Base-by-base conservation (phyloP, 2,329 filamentous ascomycete species). In the Lecanicillium sp. region DNA sequence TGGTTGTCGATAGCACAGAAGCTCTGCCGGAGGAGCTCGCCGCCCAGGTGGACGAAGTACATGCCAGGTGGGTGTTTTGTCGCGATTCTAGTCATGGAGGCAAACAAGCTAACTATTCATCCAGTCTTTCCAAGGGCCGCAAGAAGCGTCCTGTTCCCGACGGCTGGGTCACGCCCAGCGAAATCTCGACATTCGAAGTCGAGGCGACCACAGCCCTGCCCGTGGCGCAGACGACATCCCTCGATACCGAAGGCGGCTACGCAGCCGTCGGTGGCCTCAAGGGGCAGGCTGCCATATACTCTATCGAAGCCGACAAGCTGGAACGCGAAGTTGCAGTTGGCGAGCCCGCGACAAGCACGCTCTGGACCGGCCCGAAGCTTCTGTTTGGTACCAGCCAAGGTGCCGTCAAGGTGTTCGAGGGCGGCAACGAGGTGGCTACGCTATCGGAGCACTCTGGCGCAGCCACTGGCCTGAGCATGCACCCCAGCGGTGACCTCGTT, bases 61-160 rank as follows among this genome's bases (percentile, higher is more conserved):
- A 95, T 57, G 73, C 84, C 58, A 75, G 75, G 84, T 92, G 76
- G 43, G 83, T 72, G 37, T 25, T 25, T n/a, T 6, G 12, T 34
- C 18, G 17, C 31, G 5, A 17, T 20, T 15, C 5, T 35, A n/a
- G 12, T 19, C 17, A 15, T 29, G 4, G 3, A 15, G 15, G 22
- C 22, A 25, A 44, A 48, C 36, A 13, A 39, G 27, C 37, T 43
- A 28, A 40, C 31, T 12, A n/a, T 27, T 13, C 12, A 3, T n/a
- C 49, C 42, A 94, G 87, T 53, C 73, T 97, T 42, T 92, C 86
- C 42, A 87, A 87, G 58, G 84, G 84, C 34, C 85, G 92, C 55
- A 86, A 90, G 66, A 96, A 94, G 74, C 84, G 92, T 44, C 77
- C 87, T 7, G 69, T 94, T 27, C 90, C 92, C 20, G 77, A 85